phyloP scores from a whole-genome alignment of 2,329 filamentous ascomycete genomes.

The Ophioceras dolichostomum region DNA sequence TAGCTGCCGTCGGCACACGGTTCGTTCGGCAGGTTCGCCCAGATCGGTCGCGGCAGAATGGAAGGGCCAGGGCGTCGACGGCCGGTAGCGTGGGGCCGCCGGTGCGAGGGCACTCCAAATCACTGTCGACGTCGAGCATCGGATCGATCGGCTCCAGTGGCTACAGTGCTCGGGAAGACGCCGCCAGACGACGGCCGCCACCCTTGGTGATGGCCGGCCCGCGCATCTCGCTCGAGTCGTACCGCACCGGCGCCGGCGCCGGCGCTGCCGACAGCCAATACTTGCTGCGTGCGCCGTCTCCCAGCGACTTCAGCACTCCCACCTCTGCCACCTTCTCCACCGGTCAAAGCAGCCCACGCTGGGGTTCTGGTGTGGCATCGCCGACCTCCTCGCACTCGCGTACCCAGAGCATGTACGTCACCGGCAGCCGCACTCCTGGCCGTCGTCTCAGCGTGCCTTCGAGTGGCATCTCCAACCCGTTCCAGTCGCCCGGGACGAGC shows the following conservation, averaged over 20 bases:
- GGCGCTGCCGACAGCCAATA: slow-evolving; percentile 53
- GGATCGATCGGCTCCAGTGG: slow-evolving; percentile 53
- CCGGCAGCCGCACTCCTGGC: slow-evolving; percentile 50
- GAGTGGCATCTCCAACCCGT: slow-evolving; percentile 53
- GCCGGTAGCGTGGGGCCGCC: slow-evolving; percentile 60
- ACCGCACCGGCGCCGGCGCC: slow-evolving; percentile 40
- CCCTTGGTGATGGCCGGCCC: slow-evolving; percentile 74
- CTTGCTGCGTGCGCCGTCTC: slow-evolving; percentile 54
- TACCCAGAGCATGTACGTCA: slow-evolving; percentile 58
- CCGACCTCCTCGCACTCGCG: slow-evolving; percentile 58
- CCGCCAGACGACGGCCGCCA: slow-evolving; percentile 57
- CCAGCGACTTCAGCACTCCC: slow-evolving; percentile 67
- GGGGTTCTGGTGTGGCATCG: slow-evolving; percentile 56
- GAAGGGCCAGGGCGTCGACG: slow-evolving; percentile 65
- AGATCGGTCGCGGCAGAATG: slow-evolving; percentile 65
- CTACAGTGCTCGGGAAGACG: slow-evolving; percentile 52
- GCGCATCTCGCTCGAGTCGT: slow-evolving; percentile 55
- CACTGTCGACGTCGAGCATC: slow-evolving; percentile 77
- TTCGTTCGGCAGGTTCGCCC: slow-evolving; percentile 89
- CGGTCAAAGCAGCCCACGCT: slow-evolving; percentile 65
- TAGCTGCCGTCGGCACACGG: slow-evolving; percentile 82
- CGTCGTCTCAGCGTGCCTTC: slow-evolving; percentile 77
- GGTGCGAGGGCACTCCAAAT: slow-evolving; percentile 71
- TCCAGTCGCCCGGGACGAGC: slow-evolving; percentile 50
- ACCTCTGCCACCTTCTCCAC: slow-evolving; percentile 74